Conservation (phyloP, 2,329 filamentous ascomycete species). For the Thermothelomyces thermophilus region DNA sequence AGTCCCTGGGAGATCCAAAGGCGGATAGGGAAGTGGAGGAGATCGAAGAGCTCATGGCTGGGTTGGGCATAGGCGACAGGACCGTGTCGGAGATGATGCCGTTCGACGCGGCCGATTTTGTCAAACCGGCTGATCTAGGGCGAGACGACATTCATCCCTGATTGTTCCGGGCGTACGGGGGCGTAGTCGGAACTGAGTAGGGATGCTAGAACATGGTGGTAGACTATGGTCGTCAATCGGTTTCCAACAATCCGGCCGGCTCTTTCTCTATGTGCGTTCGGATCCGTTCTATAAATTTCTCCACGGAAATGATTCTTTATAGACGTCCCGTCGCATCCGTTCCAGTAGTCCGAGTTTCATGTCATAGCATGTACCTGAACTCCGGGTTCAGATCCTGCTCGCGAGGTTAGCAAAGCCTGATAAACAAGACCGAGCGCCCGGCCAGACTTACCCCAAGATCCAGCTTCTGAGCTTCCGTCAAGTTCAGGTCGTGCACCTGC, state of each 20-base stretch:
- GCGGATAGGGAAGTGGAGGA: constrained; percentile 15
- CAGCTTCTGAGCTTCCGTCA: constrained; percentile 33
- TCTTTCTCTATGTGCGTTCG: neutral
- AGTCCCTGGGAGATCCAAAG: constrained; percentile 7
- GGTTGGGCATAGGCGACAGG: neutral
- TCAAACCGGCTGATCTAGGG: neutral
- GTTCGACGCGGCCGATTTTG: neutral
- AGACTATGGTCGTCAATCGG: too few relatives aligned
- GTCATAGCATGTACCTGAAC: constrained; percentile 33
- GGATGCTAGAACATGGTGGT: too few relatives aligned
- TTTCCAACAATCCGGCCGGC: too few relatives aligned
- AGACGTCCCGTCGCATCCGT: neutral
- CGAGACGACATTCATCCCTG: neutral
- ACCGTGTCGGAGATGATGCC: neutral
- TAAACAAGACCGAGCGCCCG: neutral
- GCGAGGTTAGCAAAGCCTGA: neutral
- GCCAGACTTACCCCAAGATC: constrained; percentile 36
- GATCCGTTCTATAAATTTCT: neutral
- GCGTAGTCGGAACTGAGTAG: too few relatives aligned
- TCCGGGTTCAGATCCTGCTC: constrained; percentile 32
- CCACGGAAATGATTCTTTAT: too few relatives aligned
- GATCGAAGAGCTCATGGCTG: constrained; percentile 11
- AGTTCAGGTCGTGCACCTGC: constrained; percentile 20
- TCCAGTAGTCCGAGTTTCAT: neutral
- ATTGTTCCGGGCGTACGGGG: too few relatives aligned